Percentiles rank a stretch among this genome's conserved stretches.
These are phyloP conservation scores for Wallacemonas sp. DNA, from an alignment of 208 protist species.

Conservation along the genomic window DNA sequence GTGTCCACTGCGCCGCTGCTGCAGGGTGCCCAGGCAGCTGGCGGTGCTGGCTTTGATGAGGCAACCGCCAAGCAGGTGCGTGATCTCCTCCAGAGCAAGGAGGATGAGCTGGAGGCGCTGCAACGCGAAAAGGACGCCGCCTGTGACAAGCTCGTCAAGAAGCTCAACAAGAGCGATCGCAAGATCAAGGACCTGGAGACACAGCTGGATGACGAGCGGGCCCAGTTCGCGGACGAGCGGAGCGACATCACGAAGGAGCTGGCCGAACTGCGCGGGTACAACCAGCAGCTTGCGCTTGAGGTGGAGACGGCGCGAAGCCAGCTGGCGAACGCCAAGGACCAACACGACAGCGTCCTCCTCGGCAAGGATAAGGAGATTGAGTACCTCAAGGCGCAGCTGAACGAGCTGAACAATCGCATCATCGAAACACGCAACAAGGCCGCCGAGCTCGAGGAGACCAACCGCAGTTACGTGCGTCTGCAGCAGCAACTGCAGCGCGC, in stretches of 20 bases:
- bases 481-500: slow-evolving; percentile 79
- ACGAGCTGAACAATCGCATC: slow-evolving; percentile 50
- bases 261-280: slow-evolving; percentile 65
- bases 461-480: slow-evolving; percentile 77
- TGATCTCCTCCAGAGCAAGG: slow-evolving; percentile 82
- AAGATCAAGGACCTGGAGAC: slow-evolving; percentile 78
- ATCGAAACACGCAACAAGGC: slow-evolving; percentile 63
- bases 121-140: slow-evolving; percentile 71
- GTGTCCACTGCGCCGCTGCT: neutral
- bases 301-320: slow-evolving; percentile 71
- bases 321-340: slow-evolving; percentile 43
- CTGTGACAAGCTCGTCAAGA: slow-evolving; percentile 89
- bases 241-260: slow-evolving; percentile 61
- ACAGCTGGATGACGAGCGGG: slow-evolving; percentile 73
- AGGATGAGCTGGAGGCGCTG: slow-evolving; percentile 79
- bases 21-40: neutral
- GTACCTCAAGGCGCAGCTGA: slow-evolving; percentile 59
- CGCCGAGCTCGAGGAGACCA: slow-evolving; percentile 71
- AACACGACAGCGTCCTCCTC: slow-evolving; percentile 56
- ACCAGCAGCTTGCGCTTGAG: slow-evolving; percentile 85
- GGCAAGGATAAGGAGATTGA: slow-evolving; percentile 81
- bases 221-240: slow-evolving; percentile 74
- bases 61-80: slow-evolving; percentile 63
- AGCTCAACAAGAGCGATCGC: slow-evolving; percentile 87
- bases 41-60: slow-evolving; percentile 39